Base-by-base conservation (phyloP, 495 filamentous ascomycete genomes). In the Aspergillus ostianus region DNA sequence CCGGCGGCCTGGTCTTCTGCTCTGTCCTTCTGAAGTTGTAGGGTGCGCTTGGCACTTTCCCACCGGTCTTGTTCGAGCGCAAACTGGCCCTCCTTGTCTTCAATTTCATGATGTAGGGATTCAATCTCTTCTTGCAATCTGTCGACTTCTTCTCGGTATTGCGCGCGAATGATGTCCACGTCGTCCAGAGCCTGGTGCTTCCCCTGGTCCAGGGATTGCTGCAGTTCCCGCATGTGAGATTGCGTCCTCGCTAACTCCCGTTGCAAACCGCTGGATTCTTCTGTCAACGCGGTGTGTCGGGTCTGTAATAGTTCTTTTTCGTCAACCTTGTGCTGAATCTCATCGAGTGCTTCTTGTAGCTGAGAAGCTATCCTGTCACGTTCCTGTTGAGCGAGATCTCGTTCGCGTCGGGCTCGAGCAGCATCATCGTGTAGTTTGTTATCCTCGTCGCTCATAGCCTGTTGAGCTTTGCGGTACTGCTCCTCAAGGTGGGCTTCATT, bases 281-380 rank as follows among this genome's bases (percentile, higher is more conserved):
- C 77, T 0, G 86, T 87, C 51, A 92, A 72, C 29, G 88, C 83
- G 59, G 87, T 81, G 64, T 92, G 87, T 5, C 87, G 87, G 29
- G 80, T 82, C 52, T 88, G 86, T 17, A 92, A 75, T 17, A 90
- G 78, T 45, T 87, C 82, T 64, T 90, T 91, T 67, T 92, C 88
- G 27, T 92, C 87, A 0, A 73, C 68, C 56, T 77, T 76, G 48
- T 74, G 76, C 63, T 83, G 75, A 17, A 87, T 68, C 19, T 90
- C 85, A 54, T 80, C 75, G 26, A 80, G 71, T 3, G 77, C 69
- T 48, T 82, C 71, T 36, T 87, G 75, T 6, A 89, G 64, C 57
- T 80, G 76, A 13, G 69, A 69, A 19, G 76, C 73, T 6, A 84
- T 61, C 41, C 72, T 69, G 12, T 81, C 65, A 41, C 63, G 64